phyloP scores from a whole-genome alignment of 768 basidiomycete genomes.

The Suillus variegatus region DNA sequence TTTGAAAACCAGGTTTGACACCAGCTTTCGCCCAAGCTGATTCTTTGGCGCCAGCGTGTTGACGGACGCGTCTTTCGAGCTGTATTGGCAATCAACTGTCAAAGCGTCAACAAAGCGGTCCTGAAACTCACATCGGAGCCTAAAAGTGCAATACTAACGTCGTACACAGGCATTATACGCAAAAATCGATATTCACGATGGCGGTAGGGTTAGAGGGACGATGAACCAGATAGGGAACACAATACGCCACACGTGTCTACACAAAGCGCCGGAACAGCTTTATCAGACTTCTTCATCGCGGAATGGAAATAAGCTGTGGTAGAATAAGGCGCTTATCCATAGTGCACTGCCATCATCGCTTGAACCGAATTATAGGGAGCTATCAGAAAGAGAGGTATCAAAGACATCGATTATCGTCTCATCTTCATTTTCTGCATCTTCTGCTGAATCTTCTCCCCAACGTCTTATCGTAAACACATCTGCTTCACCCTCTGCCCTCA shows the following conservation, averaged over 20 bases:
- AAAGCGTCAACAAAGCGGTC: slow-evolving; percentile 2
- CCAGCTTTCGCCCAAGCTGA: slow-evolving; percentile 54
- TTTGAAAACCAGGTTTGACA: slow-evolving; percentile 43
- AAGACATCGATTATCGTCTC: neutral
- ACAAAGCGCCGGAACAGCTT: slow-evolving; percentile 1
- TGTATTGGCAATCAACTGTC: slow-evolving; percentile 1
- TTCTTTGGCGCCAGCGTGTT: slow-evolving; percentile 53
- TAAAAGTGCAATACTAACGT: slow-evolving; percentile 62
- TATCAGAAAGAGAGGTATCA: neutral
- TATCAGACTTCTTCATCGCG: neutral
- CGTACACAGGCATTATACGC: slow-evolving; percentile 31
- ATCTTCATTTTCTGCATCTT: slow-evolving; percentile 21
- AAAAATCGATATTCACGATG: slow-evolving; percentile 10
- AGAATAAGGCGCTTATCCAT: neutral
- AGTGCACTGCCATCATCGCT: neutral
- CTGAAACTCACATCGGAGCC: slow-evolving; percentile 54
- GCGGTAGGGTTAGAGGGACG: slow-evolving; percentile 3
- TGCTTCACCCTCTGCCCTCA: slow-evolving; percentile 55
- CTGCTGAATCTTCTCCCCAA: slow-evolving; percentile 37
- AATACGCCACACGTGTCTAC: slow-evolving; percentile 20
- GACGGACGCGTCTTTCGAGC: slow-evolving; percentile 52
- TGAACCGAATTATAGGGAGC: neutral
- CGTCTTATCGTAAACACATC: slow-evolving; percentile 55
- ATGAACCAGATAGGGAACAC: slow-evolving; percentile 11
- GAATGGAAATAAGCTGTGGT: neutral